Evolutionary conservation across 257 asterid species (phyloP), one percentile per base, ranked within the genome.

Genomic region (Solanum habrochaites): DNA sequence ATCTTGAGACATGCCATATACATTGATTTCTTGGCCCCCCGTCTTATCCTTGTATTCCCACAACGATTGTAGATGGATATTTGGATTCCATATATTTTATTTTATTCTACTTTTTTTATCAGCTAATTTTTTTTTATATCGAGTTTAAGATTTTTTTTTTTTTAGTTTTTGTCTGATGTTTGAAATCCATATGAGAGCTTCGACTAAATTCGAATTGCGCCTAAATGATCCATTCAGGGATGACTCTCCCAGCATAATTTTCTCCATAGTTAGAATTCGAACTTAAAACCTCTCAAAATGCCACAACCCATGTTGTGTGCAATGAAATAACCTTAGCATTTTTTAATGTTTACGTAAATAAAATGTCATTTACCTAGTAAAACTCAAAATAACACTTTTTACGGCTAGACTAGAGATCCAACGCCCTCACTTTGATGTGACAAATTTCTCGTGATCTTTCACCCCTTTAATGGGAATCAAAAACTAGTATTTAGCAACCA

Each of bases 191-290:
- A 35, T 35, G 39, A 1, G 1, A 35, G 7, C 39, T 35, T 37
- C 7, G 39, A 37, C 0, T 6, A 5, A 5, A 5, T 37, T 37
- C 1, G 7, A 5, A 37, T 37, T 6, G 0, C 39, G 39, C 0
- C 0, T 37, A 6, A 1, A 37, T 1, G 0, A 2, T 37, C 0
- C 7, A 37, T 37, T 37, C 1, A 6, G 7, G 4, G 1, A 6
- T 37, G 7, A 6, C 39, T 37, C 39, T 37, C 7, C 2, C 39
- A 0, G 6, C 7, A 37, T 37, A 0, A 37, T 37, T 37, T 37
- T 37, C 2, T 37, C 7, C 1, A 37, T 37, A 37, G 7, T 1
- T 6, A 37, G 1, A 5, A 1, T 1, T 37, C 0, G 7, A 37
- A 37, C 7, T 37, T 6, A 7, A 37, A 2, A 37, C 7, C 7